These are phyloP conservation scores for Oleoguttula mirabilis DNA, from an alignment of 495 filamentous ascomycete species.

Conservation along the genomic window DNA sequence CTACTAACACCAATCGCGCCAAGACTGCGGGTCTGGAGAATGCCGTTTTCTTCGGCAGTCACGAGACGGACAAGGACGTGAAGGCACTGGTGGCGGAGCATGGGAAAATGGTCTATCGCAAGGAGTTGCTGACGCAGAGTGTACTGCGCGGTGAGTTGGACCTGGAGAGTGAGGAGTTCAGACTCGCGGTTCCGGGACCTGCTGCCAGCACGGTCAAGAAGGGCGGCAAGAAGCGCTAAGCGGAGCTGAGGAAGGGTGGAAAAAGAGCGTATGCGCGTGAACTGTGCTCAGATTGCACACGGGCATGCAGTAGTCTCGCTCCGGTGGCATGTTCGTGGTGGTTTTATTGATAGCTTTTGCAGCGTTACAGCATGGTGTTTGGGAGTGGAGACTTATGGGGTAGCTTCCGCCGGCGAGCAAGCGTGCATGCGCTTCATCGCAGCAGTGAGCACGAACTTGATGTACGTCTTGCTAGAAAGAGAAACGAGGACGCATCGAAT, in stretches of 20 bases:
- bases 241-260: neutral
- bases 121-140: slow-evolving; percentile 12
- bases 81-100: slow-evolving; percentile 4
- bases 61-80: slow-evolving; percentile 4
- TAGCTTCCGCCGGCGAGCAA: too few relatives aligned
- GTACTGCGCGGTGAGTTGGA: slow-evolving; percentile 9
- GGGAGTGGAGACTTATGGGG: too few relatives aligned
- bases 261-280: neutral
- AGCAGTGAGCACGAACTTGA: too few relatives aligned
- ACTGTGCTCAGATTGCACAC: too few relatives aligned
- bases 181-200: neutral
- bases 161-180: slow-evolving; percentile 8
- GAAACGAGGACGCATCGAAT: too few relatives aligned
- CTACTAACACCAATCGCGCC: too few relatives aligned
- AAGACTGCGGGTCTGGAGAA: neutral
- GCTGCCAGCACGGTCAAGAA: neutral
- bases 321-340: too few relatives aligned
- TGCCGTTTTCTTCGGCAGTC: slow-evolving; percentile 6
- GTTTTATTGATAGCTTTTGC: too few relatives aligned
- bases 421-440: too few relatives aligned
- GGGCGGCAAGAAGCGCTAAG: neutral
- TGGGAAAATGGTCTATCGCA: slow-evolving; percentile 1
- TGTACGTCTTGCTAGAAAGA: too few relatives aligned
- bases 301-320: too few relatives aligned
- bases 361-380: too few relatives aligned